A percentile compares a stretch with the other conserved stretches of the same genome.
These are phyloP conservation scores for Nevesoporus exiguus DNA, from an alignment of 768 basidiomycete genomes.

Conservation along the genomic window DNA sequence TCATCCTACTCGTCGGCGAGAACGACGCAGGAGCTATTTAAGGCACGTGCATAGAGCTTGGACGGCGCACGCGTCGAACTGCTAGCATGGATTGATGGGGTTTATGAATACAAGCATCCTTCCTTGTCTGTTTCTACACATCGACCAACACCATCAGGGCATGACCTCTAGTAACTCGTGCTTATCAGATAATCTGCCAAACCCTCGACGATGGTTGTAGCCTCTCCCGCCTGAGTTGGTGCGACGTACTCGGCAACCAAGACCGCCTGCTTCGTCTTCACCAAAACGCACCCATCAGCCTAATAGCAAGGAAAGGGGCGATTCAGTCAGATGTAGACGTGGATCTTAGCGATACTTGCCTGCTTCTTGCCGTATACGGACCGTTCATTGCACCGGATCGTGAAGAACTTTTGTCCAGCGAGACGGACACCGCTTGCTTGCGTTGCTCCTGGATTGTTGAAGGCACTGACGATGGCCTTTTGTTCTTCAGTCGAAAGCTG, in stretches of 20 bases:
- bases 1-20: not conserved
- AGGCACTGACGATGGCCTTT: slow-evolving; percentile 36
- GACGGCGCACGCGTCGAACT: not conserved
- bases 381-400: slow-evolving; percentile 39
- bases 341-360: slow-evolving; percentile 41
- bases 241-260: slow-evolving; percentile 71
- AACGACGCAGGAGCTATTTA: not conserved
- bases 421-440: slow-evolving; percentile 63
- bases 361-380: slow-evolving; percentile 71
- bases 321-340: not conserved
- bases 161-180: slow-evolving; percentile 44
- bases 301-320: slow-evolving; percentile 27
- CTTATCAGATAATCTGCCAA: slow-evolving; percentile 78
- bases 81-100: not conserved
- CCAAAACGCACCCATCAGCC: slow-evolving; percentile 69
- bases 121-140: slow-evolving; percentile 9
- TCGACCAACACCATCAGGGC: not conserved
- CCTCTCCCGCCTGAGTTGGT: slow-evolving; percentile 65
- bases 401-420: slow-evolving; percentile 73
- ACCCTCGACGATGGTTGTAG: slow-evolving; percentile 58
- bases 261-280: slow-evolving; percentile 84
- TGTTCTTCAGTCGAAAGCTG: slow-evolving; percentile 24
- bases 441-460: slow-evolving; percentile 36
- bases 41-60: not conserved
- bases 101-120: slow-evolving; percentile 11